These are phyloP conservation scores for Fraxinus sp. DNA, from an alignment of 305 asterid genomes.

Conservation along the genomic window DNA sequence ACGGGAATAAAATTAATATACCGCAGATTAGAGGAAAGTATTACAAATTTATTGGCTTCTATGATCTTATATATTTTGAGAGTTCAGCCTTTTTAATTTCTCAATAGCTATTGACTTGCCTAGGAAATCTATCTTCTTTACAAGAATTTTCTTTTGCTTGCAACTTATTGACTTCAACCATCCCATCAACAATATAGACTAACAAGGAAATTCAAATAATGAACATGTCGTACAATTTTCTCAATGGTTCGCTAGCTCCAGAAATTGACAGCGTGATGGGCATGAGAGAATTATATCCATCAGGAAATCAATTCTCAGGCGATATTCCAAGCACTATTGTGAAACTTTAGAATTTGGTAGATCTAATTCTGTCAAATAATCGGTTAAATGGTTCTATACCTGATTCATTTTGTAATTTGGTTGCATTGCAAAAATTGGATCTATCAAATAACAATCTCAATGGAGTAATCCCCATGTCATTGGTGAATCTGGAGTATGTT, in stretches of 20 bases:
- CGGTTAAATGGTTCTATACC: slow-evolving; percentile 12
- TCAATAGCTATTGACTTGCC: neutral
- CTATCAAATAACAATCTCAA: slow-evolving; percentile 19
- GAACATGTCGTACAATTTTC: neutral
- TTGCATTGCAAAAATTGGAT: slow-evolving; percentile 1
- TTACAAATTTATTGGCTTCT: too few relatives aligned
- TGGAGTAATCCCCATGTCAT: slow-evolving; percentile 15
- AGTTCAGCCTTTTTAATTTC: neutral
- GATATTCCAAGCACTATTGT: slow-evolving; percentile 16
- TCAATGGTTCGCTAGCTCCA: slow-evolving; percentile 20
- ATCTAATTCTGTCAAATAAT: slow-evolving; percentile 14
- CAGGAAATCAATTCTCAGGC: slow-evolving; percentile 18
- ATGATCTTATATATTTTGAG: too few relatives aligned
- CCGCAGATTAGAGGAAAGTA: too few relatives aligned
- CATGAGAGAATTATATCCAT: neutral
- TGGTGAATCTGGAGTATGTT: slow-evolving; percentile 1
- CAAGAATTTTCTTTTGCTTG: neutral
- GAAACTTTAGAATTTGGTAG: slow-evolving; percentile 7
- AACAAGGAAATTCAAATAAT: neutral
- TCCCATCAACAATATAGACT: slow-evolving; percentile 19
- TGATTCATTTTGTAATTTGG: slow-evolving; percentile 7
- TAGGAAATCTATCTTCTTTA: slow-evolving; percentile 11
- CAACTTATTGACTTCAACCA: neutral
- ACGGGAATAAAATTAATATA: too few relatives aligned
- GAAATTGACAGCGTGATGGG: neutral